Percentiles rank a stretch among this genome's conserved stretches.
These are phyloP conservation scores for Coccomyxa sp. DNA, from an alignment of 139 green algal genomes.

Conservation along the genomic window DNA sequence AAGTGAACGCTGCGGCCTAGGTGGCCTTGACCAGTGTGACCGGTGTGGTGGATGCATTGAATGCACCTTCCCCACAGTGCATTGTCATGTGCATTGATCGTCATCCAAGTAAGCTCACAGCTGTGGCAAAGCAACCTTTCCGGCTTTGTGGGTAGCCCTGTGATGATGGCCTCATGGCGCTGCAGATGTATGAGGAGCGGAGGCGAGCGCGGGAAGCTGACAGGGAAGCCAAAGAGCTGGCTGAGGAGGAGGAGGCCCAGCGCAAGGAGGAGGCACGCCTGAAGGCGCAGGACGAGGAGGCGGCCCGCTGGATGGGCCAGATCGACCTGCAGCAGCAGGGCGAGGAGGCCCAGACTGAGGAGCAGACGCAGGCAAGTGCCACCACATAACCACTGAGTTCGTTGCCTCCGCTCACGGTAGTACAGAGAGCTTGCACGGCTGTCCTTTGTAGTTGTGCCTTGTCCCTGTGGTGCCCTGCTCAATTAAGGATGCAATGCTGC, in stretches of 20 bases:
- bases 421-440: background rate
- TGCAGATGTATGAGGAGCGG: conserved; percentile 56
- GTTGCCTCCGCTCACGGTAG: too few species aligned
- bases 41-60: too few species aligned
- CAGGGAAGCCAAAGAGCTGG: conserved; percentile 57
- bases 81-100: too few species aligned
- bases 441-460: background rate
- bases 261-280: conserved; percentile 51
- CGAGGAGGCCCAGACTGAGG: conserved; percentile 23
- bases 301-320: conserved; percentile 71
- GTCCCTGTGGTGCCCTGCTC: too few species aligned
- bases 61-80: background rate
- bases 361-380: conserved; percentile 32
- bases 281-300: conserved; percentile 63
- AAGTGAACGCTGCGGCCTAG: too few species aligned
- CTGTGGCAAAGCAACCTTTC: too few species aligned
- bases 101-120: too few species aligned
- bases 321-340: conserved; percentile 71
- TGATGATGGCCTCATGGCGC: background rate
- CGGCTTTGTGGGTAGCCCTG: too few species aligned
- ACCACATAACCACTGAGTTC: too few species aligned
- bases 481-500: too few species aligned
- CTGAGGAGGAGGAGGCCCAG: conserved; percentile 66
- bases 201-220: conserved; percentile 50
- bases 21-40: too few species aligned